Evolutionary conservation across 2,329 filamentous ascomycete genomes (phyloP).

Genomic region (Chalaropsis thielavioides): DNA sequence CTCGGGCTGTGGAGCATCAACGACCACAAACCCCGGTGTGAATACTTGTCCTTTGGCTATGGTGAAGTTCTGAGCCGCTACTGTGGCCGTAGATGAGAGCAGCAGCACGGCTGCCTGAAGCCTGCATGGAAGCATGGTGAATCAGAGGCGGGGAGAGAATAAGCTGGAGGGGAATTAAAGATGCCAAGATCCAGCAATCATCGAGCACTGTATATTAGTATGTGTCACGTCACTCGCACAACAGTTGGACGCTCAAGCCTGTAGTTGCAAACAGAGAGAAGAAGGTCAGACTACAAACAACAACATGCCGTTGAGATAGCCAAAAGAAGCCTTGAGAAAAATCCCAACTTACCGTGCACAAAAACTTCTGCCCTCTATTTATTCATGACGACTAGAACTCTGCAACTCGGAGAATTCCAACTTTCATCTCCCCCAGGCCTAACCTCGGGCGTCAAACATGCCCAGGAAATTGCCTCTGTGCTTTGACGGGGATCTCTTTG

Average conservation of each 20-base stretch:
- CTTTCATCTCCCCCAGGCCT: neutral
- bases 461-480: neutral
- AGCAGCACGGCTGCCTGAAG: constrained; percentile 16
- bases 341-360: neutral
- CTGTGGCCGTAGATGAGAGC: constrained; percentile 21
- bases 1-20: constrained; percentile 50
- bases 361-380: neutral
- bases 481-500: neutral
- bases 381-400: neutral
- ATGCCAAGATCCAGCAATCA: neutral
- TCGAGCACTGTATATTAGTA: neutral
- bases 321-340: neutral
- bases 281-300: neutral
- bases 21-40: constrained; percentile 52
- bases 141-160: neutral
- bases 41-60: constrained; percentile 52
- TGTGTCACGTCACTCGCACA: neutral
- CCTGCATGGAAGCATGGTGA: neutral
- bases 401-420: constrained; percentile 9
- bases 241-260: neutral
- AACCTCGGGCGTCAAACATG: constrained; percentile 3
- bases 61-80: constrained; percentile 35
- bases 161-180: neutral
- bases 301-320: neutral
- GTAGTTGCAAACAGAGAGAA: neutral